Base-by-base conservation (phyloP, 2,329 filamentous ascomycete genomes). In the Lachnellula occidentalis region DNA sequence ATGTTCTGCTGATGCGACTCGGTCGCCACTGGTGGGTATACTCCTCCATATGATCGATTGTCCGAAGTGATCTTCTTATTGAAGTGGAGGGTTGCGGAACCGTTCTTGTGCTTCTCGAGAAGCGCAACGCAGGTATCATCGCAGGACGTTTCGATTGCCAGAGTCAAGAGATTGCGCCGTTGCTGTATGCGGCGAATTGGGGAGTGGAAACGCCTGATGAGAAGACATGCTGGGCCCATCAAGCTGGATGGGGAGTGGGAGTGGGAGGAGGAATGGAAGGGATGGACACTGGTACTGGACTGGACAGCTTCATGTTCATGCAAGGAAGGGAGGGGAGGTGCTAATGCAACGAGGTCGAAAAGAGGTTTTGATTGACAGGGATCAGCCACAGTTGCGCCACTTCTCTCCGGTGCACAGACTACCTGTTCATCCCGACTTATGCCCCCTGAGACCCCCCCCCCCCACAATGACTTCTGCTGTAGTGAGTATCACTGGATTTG, bases 101-200 rank as follows among this genome's bases (percentile, higher is more conserved):
- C 59, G 22, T 66, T 61, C 9, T 56, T 21, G 39, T 63, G 64
- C 63, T 83, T 86, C 51, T 88, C 82, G 39, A 96, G 77, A 47
- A 97, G 73, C 31, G 92, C 87, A 19, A 96, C 91, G 55, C 88
- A 92, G 1, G 92, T 96, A 74, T 97, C 92, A 73, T 97, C 92
- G 77, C 92, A 94, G 2, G 87, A 91, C 9, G 87, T 87, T 70
- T 94, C 89, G 67, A 94, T 91, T 50, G 88, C 88, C 48, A 92
- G 79, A 5, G 80, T 83, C 17, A 80, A 67, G 54, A 82, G 74
- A 41, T 57, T 59, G 24, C 71, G 72, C 17, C 56, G 61, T n/a
- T 60, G 58, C 8, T 34, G n/a, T 34, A 41, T 53, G 24, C 34
- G 17, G 21, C 19, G 21, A 31, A 34, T 43, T 2, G 54, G n/a